A percentile compares a stretch with the other conserved stretches of the same genome.
Conservation (phyloP, 2,329 filamentous ascomycete species). For the Penicillium fuscoglaucum region DNA sequence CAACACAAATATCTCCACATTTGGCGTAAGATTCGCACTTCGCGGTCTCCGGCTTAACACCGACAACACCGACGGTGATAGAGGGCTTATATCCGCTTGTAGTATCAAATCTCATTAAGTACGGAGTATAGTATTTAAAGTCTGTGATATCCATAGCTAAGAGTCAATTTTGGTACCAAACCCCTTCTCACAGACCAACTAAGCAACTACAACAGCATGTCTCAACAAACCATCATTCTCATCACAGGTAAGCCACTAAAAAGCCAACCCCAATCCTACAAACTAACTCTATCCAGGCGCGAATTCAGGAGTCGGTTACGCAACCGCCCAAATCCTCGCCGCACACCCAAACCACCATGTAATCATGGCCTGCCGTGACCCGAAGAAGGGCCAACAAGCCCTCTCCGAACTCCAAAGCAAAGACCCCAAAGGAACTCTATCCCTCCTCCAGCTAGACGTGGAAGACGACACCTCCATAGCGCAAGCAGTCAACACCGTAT, state of each 20-base stretch:
- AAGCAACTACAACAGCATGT: neutral
- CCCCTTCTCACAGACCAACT: neutral
- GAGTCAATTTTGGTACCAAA: too few species aligned
- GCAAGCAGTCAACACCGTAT: conserved; percentile 12
- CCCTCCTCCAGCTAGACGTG: conserved; percentile 39
- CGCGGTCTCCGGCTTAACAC: neutral
- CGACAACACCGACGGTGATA: neutral
- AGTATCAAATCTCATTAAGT: neutral
- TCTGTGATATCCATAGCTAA: neutral
- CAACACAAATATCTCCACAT: neutral
- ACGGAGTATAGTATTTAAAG: neutral
- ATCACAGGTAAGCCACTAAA: conserved; percentile 8
- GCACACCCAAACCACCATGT: conserved; percentile 18
- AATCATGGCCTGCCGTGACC: conserved; percentile 17
- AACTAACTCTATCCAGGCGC: conserved; percentile 15
- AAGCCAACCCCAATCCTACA: neutral
- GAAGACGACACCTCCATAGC: conserved; percentile 35
- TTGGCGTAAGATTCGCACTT: too few species aligned
- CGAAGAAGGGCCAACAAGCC: conserved; percentile 14
- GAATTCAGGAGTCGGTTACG: conserved; percentile 25
- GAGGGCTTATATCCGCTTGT: neutral
- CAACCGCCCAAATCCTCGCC: conserved; percentile 16
- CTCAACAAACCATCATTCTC: conserved; percentile 8
- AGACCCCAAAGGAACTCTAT: conserved; percentile 31
- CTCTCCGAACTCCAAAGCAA: conserved; percentile 8